phyloP scores from a whole-genome alignment of 148 eudicot species.

The Spergularia marina region DNA sequence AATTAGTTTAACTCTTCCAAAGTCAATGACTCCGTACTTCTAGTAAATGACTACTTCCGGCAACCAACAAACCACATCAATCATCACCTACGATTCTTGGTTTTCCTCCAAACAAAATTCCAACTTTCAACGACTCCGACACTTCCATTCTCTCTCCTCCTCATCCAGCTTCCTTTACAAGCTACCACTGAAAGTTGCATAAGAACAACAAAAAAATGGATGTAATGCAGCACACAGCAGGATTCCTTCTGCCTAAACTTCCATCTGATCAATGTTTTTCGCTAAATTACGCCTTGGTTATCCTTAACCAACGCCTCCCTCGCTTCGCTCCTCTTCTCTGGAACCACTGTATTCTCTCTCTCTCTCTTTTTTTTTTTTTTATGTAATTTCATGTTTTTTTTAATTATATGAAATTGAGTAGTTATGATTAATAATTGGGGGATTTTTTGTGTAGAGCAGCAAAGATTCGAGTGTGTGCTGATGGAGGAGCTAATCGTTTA shows the following conservation, averaged over 20 bases:
- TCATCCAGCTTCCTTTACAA: too few relatives aligned
- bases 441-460: conserved; percentile 53
- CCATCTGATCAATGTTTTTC: conserved; percentile 27
- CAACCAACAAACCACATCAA: too few relatives aligned
- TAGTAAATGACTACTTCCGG: too few relatives aligned
- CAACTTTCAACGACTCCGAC: too few relatives aligned
- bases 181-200: too few relatives aligned
- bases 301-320: conserved; percentile 88
- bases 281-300: conserved; percentile 56
- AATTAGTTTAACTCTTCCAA: too few relatives aligned
- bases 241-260: conserved; percentile 45
- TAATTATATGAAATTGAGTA: background rate
- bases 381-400: background rate
- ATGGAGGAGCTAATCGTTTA: conserved; percentile 90
- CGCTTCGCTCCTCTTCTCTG: conserved; percentile 76
- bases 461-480: conserved; percentile 68
- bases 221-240: conserved; percentile 45
- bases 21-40: too few relatives aligned
- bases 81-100: too few relatives aligned
- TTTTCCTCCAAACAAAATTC: too few relatives aligned
- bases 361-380: background rate
- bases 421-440: background rate
- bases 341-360: conserved; percentile 53
- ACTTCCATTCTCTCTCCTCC: too few relatives aligned
- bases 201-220: conserved; percentile 29